phyloP scores from a whole-genome alignment of 31 red algal genomes.

The Bonnemaisonia californica region DNA sequence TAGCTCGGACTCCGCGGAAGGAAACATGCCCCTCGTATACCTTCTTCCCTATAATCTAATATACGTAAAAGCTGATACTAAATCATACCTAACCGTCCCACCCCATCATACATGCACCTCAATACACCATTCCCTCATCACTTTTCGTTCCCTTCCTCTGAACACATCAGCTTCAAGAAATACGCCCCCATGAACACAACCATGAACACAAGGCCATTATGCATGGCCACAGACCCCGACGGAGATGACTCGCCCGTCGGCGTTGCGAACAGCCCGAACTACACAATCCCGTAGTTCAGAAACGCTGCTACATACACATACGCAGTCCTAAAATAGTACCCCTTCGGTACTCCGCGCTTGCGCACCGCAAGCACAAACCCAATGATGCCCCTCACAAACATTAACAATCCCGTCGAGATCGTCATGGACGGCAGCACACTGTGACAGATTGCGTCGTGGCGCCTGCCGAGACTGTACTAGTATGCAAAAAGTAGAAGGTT shows the following conservation, averaged over 20 bases:
- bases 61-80: too few species aligned
- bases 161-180: slow-evolving; percentile 1
- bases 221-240: slow-evolving; percentile 50
- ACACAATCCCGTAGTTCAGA: slow-evolving; percentile 71
- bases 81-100: neutral
- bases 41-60: too few species aligned
- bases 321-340: slow-evolving; percentile 28
- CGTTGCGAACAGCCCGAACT: slow-evolving; percentile 37
- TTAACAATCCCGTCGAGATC: slow-evolving; percentile 44
- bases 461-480: too few species aligned
- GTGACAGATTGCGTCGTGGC: too few species aligned
- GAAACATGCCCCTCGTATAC: too few species aligned
- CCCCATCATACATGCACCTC: neutral
- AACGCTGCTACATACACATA: slow-evolving; percentile 64
- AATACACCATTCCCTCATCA: neutral
- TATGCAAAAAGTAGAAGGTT: too few species aligned
- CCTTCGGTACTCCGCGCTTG: neutral
- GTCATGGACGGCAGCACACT: slow-evolving; percentile 55
- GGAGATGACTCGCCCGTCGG: neutral
- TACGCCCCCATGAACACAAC: slow-evolving; percentile 55
- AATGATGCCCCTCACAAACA: slow-evolving; percentile 42
- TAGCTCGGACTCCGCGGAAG: too few species aligned
- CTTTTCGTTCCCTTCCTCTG: neutral
- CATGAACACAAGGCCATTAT: slow-evolving; percentile 68
- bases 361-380: slow-evolving; percentile 5